phyloP scores from a whole-genome alignment of 108 stramenopile genomes.

The Pseudonitzschia multiseries region DNA sequence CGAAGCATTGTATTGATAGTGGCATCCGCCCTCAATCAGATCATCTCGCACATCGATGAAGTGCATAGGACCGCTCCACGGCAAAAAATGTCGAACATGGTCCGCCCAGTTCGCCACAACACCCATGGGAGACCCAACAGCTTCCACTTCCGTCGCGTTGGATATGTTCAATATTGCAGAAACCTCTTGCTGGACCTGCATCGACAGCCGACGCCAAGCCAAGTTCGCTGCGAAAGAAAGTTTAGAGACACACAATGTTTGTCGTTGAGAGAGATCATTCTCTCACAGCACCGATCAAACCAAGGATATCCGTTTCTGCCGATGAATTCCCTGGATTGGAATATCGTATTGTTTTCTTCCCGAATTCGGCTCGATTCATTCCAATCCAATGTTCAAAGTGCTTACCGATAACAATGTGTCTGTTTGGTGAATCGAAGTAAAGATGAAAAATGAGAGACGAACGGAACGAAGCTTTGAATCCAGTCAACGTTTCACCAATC shows the following conservation, averaged over 20 bases:
- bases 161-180: constrained; percentile 6
- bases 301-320: neutral
- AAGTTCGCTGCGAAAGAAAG: constrained; percentile 45
- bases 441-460: constrained; percentile 9
- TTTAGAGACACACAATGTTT: neutral
- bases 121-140: constrained; percentile 39
- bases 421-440: neutral
- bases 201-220: constrained; percentile 44
- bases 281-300: neutral
- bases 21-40: constrained; percentile 44
- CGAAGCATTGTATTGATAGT: constrained; percentile 1
- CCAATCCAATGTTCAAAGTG: no score
- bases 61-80: constrained; percentile 51
- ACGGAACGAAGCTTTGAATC: neutral
- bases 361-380: neutral
- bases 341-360: neutral
- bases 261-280: neutral
- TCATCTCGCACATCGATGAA: constrained; percentile 62
- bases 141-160: constrained; percentile 15
- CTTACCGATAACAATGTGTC: neutral
- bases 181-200: constrained; percentile 18
- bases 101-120: constrained; percentile 73
- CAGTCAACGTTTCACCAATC: neutral
- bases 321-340: neutral
- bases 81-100: constrained; percentile 43